Evolutionary conservation across 768 basidiomycete genomes (phyloP).

Genomic region (Glaciozyma antarctica): DNA sequence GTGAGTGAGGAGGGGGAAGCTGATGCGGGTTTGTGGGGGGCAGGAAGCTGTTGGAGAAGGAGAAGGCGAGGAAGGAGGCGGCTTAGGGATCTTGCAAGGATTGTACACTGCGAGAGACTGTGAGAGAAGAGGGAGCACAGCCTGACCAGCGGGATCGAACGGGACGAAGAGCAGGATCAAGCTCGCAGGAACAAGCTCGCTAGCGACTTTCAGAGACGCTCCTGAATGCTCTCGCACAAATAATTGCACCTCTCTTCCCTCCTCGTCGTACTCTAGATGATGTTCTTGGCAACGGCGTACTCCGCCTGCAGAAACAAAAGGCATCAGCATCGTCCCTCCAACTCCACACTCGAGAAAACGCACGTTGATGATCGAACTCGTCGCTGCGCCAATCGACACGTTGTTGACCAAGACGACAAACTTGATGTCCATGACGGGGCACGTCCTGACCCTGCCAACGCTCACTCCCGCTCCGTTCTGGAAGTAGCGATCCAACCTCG

Average conservation of each 20-base stretch:
- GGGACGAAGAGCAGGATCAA: too few species aligned
- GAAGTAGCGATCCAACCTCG: constrained; percentile 76
- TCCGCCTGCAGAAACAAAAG: constrained; percentile 14
- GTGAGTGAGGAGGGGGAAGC: too few species aligned
- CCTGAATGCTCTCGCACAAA: too few species aligned
- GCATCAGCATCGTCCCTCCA: neutral
- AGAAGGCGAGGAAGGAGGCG: constrained; percentile 1
- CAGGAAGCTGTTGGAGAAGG: constrained; percentile 15
- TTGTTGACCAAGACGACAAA: constrained; percentile 89
- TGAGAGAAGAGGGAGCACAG: too few species aligned
- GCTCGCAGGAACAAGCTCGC: too few species aligned
- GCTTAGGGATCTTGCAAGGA: neutral
- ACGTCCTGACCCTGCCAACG: constrained; percentile 83
- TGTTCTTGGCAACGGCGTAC: constrained; percentile 32
- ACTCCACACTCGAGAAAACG: neutral
- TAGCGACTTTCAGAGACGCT: too few species aligned
- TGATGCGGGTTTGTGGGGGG: neutral
- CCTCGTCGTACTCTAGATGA: constrained; percentile 8
- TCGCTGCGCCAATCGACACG: constrained; percentile 90
- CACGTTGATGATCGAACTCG: constrained; percentile 88
- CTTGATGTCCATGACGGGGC: constrained; percentile 87
- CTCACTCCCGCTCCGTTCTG: constrained; percentile 84
- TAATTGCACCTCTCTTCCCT: too few species aligned
- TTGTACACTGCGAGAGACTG: too few species aligned
- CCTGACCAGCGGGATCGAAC: too few species aligned